phyloP scores from a whole-genome alignment of 257 asterid species.

The Oldenlandia corymbosa region DNA sequence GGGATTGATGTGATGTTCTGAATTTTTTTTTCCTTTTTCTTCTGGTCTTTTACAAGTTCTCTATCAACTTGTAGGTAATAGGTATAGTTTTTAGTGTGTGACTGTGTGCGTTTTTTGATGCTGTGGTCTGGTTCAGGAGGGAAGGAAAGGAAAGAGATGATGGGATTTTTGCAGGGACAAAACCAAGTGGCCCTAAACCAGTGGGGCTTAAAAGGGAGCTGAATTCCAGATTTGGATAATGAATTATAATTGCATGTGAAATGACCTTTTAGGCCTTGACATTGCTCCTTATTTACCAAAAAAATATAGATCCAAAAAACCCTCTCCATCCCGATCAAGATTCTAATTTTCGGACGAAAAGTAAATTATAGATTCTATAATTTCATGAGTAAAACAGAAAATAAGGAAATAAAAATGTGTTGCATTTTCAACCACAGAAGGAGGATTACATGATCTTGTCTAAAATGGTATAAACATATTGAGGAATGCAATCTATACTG shows the following conservation, averaged over 20 bases:
- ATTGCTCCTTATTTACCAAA: conserved; percentile 4
- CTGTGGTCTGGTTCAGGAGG: conserved; percentile 6
- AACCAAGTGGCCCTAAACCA: conserved; percentile 12
- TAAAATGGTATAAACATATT: background rate
- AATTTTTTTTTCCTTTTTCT: background rate
- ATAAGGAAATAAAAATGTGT: background rate
- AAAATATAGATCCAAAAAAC: no score
- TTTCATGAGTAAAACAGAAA: background rate
- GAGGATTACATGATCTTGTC: background rate
- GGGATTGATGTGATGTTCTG: no score
- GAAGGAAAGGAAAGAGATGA: conserved; percentile 15
- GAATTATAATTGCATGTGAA: background rate
- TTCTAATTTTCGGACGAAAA: conserved; percentile 3
- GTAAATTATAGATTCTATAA: no score
- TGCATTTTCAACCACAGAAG: background rate
- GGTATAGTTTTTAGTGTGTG: background rate
- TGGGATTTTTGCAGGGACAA: conserved; percentile 20
- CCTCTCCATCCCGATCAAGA: no score
- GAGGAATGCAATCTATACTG: no score
- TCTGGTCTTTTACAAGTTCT: background rate
- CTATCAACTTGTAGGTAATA: conserved; percentile 3
- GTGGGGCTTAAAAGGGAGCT: conserved; percentile 26
- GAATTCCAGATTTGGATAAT: conserved; percentile 16
- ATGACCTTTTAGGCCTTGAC: conserved; percentile 1
- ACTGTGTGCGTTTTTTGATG: background rate